Evolutionary conservation across 2,329 filamentous ascomycete genomes (phyloP), one percentile per base, ranked within the genome.

Genomic region (Sporothrix mexicana): DNA sequence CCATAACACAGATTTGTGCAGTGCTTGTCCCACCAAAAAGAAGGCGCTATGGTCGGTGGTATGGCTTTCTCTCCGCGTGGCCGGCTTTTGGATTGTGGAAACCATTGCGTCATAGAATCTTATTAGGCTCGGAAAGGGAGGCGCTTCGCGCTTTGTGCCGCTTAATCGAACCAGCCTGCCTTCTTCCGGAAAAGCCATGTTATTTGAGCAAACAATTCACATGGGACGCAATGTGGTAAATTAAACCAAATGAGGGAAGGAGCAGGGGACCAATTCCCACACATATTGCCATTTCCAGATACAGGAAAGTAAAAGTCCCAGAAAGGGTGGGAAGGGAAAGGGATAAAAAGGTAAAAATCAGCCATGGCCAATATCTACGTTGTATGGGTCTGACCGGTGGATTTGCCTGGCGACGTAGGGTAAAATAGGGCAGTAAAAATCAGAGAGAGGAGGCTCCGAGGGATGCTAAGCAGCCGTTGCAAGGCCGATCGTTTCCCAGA

Each of bases 91-190:
- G 36, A 20, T 47, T 53, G 53, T 73, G 72, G 68, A 53, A 68
- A 53, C 43, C 61, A 73, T 73, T 73, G 68, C 72, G 68, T 73
- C 72, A 70, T 71, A 73, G 68, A 47, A 41, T 59, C 49, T 57
- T 23, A 70, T 71, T 51, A 71, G 69, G 57, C 53, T 70, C n/a
- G n/a, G 45, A 59, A 45, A 57, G 43, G 36, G 49, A 53, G 69
- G 43, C 57, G 20, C n/a, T 45, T 66, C 25, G n/a, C 25, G 36
- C 70, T 66, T 71, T 71, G 69, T 71, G 69, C 59, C 59, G 57
- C 30, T 66, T 23, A 68, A 69, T 61, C 64, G 66, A 67, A 45
- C 17, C 30, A 51, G 53, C 66, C 71, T 69, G 47, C 67, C 71
- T 55, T 64, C 47, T 70, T 66, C 67, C 66, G 66, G 55, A 6